Percentiles rank a stretch among this genome's conserved stretches.
phyloP scores from a whole-genome alignment of 306 rosid genomes.

The Pterocarpus macrocarpus region DNA sequence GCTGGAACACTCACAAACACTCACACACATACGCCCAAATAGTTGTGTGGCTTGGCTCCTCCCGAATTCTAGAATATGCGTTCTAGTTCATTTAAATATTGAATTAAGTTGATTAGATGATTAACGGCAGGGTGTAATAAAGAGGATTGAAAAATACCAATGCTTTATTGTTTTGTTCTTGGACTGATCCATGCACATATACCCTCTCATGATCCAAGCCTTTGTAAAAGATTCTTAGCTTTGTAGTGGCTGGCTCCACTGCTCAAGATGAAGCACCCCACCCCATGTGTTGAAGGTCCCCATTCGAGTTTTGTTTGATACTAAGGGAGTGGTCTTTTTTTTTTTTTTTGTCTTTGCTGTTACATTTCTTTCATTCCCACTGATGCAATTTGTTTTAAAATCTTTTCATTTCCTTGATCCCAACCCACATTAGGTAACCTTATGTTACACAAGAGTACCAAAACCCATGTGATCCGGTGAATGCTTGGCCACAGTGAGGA shows the following conservation, averaged over 20 bases:
- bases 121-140: conserved; percentile 11
- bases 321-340: conserved; percentile 45
- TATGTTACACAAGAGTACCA: conserved; percentile 60
- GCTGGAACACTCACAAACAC: neutral
- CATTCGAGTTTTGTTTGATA: conserved; percentile 66
- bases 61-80: conserved; percentile 11
- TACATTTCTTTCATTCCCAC: conserved; percentile 68
- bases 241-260: conserved; percentile 74
- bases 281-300: conserved; percentile 98
- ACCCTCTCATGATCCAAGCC: conserved; percentile 48
- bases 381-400: conserved; percentile 31
- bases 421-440: conserved; percentile 62
- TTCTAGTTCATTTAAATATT: conserved; percentile 10
- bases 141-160: conserved; percentile 19
- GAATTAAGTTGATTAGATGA: neutral
- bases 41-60: neutral
- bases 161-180: neutral
- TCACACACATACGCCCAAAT: neutral
- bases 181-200: neutral
- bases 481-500: conserved; percentile 64
- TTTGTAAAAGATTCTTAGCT: conserved; percentile 71
- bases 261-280: conserved; percentile 62
- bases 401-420: conserved; percentile 28
- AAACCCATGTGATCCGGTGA: conserved; percentile 87
- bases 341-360: conserved; percentile 65